These are phyloP conservation scores for Umbellularia californica DNA, from an alignment of 164 flowering plant species.

Conservation along the genomic window DNA sequence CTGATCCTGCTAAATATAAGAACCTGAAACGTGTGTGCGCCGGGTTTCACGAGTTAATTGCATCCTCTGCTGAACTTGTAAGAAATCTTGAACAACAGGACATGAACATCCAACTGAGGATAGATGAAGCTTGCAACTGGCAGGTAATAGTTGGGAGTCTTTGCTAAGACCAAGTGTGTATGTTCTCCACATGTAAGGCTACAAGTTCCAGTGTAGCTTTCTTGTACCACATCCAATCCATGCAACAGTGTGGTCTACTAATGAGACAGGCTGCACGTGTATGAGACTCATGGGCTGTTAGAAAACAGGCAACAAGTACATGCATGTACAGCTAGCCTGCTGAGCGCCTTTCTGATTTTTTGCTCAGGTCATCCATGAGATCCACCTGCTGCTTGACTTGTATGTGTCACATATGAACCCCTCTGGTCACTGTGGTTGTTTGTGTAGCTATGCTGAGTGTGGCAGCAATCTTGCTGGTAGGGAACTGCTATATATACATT, in stretches of 20 bases:
- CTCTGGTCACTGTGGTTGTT: background rate
- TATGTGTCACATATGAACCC: background rate
- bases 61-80: slow-evolving; percentile 18
- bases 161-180: background rate
- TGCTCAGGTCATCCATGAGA: background rate
- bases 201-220: background rate
- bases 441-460: background rate
- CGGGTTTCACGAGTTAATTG: slow-evolving; percentile 39
- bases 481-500: background rate
- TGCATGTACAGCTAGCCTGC: background rate
- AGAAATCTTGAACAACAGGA: slow-evolving; percentile 21
- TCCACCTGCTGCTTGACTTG: background rate
- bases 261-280: background rate
- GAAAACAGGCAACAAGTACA: background rate
- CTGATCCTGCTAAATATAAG: slow-evolving; percentile 50
- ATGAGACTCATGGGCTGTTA: background rate
- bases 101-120: slow-evolving; percentile 24
- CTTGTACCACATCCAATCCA: background rate
- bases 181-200: background rate
- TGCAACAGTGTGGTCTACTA: background rate
- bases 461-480: background rate
- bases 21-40: slow-evolving; percentile 48
- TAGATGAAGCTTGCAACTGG: slow-evolving; percentile 53
- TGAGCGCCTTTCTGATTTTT: background rate
- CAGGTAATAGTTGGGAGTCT: slow-evolving; percentile 49